phyloP scores from a whole-genome alignment of 768 basidiomycete genomes.

The Clavulina sp. region DNA sequence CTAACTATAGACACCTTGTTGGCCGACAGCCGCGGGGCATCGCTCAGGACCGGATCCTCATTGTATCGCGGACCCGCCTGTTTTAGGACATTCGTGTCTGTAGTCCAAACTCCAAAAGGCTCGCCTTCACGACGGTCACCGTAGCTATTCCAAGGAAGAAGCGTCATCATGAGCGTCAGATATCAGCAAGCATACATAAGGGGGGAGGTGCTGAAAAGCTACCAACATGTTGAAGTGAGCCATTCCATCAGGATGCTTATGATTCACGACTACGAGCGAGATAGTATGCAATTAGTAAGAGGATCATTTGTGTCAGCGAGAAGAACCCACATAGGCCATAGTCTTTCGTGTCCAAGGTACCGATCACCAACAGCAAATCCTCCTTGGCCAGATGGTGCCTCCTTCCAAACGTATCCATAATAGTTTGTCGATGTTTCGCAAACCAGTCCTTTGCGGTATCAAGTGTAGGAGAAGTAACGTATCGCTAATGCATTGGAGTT shows the following conservation, averaged over 20 bases:
- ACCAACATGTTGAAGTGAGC: slow-evolving; percentile 1
- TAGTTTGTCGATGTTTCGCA: not conserved
- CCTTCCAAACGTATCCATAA: not conserved
- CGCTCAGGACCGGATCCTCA: not conserved
- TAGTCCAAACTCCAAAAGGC: not conserved
- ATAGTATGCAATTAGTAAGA: not conserved
- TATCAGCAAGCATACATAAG: not conserved
- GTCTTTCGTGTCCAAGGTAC: not conserved
- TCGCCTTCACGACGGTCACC: slow-evolving; percentile 1
- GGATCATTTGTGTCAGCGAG: not conserved
- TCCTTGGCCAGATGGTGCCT: not conserved
- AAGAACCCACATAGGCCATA: slow-evolving; percentile 2
- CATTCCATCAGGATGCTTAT: not conserved
- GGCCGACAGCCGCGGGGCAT: not conserved
- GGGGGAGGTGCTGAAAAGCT: not conserved
- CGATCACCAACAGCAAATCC: slow-evolving; percentile 1
- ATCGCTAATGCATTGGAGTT: no score
- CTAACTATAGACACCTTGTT: slow-evolving; percentile 1
- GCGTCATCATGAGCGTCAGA: not conserved
- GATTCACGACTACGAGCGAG: slow-evolving; percentile 1
- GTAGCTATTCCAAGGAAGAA: not conserved
- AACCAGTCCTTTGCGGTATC: slow-evolving; percentile 1
- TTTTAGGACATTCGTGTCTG: not conserved
- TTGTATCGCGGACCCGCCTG: not conserved
- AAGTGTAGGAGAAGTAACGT: not conserved